Evolutionary conservation across 2,329 filamentous ascomycete genomes (phyloP), one percentile per base, ranked within the genome.

Genomic region (Drechslerella dactyloides): DNA sequence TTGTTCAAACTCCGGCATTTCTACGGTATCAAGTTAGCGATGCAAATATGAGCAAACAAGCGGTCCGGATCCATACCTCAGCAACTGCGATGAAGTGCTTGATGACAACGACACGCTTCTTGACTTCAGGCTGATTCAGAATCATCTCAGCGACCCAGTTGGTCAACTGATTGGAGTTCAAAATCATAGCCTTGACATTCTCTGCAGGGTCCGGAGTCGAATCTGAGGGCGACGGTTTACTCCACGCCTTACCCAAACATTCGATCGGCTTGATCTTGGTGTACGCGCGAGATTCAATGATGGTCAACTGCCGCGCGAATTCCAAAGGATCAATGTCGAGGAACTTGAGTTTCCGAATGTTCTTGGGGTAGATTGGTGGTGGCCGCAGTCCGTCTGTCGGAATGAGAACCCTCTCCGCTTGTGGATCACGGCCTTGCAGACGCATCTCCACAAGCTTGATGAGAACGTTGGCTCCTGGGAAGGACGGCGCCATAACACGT

Each of bases 101-200:
- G 80, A 99, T 97, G 50, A 99, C 94, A 35, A 96, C 90, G 24
- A 97, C 93, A 76, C 94, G 87, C 80, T 96, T 96, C 58, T 94
- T 96, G 74, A 97, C 90, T 79, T 99, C 94, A 76, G 89, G 86
- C 80, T 99, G 94, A 0, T 90, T 93, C 73, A 99, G 81, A 75
- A 99, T 97, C 94, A 99, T 97, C 80, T 97, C 93, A 30, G 94
- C 94, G 56, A 97, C 94, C 94, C 94, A 99, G 79, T 97, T 99
- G 4, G 94, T 99, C 83, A 99, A 88, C 80, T 97, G 93, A 78
- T 99, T 99, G 0, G 94, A 97, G 81, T 99, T 94, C 58, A 97
- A 83, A 81, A 99, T 99, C 74, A 99, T 84, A 8, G 92, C 90
- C 81, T 97, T 97, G 76, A 99, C 91, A 76, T 99, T 97, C 0